phyloP scores from a whole-genome alignment of 2,329 filamentous ascomycete species.

The Thelonectria olida region DNA sequence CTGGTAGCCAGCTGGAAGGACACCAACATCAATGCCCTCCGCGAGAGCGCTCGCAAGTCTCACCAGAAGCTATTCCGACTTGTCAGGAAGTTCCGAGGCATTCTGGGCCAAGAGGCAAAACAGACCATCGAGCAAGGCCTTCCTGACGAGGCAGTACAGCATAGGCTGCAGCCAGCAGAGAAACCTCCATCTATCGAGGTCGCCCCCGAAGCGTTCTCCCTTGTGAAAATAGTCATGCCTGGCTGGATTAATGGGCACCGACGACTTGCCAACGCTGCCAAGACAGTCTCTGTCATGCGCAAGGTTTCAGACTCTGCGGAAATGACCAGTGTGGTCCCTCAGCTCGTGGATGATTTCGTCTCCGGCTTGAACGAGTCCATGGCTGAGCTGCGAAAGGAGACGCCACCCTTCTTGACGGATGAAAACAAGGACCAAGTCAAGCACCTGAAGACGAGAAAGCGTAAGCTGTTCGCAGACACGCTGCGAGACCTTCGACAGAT shows the following conservation, averaged over 20 bases:
- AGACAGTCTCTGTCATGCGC: conserved; percentile 79
- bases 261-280: conserved; percentile 75
- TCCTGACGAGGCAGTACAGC: conserved; percentile 56
- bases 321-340: conserved; percentile 63
- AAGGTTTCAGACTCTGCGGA: conserved; percentile 65
- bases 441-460: conserved; percentile 90
- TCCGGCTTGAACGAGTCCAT: conserved; percentile 73
- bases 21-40: conserved; percentile 88
- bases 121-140: conserved; percentile 68
- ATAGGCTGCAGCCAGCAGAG: conserved; percentile 5
- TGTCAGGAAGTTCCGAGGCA: conserved; percentile 85
- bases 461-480: conserved; percentile 89
- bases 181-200: conserved; percentile 15
- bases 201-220: conserved; percentile 25
- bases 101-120: conserved; percentile 81
- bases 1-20: conserved; percentile 97
- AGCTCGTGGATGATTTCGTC: conserved; percentile 74
- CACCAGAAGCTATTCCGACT: conserved; percentile 93
- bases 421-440: conserved; percentile 87
- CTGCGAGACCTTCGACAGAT: conserved; percentile 85
- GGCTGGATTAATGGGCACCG: conserved; percentile 59
- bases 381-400: conserved; percentile 81
- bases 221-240: conserved; percentile 42
- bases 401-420: conserved; percentile 81
- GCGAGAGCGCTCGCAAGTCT: conserved; percentile 88